Evolutionary conservation across 2,329 filamentous ascomycete species (phyloP), one percentile per base, ranked within the genome.

Genomic region (Trichoderma arundinaceum): DNA sequence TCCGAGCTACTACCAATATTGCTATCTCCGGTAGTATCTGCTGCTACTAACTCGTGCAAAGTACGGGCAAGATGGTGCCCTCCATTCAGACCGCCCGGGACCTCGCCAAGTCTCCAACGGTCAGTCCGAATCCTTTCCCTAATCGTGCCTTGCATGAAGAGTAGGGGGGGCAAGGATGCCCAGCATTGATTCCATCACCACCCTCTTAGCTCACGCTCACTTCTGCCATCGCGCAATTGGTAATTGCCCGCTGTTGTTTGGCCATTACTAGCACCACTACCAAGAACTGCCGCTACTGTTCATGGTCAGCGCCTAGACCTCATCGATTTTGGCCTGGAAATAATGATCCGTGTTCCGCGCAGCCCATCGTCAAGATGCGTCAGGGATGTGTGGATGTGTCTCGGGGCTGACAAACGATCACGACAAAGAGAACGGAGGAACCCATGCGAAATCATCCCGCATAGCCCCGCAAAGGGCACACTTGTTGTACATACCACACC

Each of bases 391-490:
- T n/a, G 22, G 22, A 28, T 28, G 22, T 28, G 4, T 28, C 39
- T 7, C 39, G 43, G 43, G 54, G 39, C 44, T 58, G 44, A 22
- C 39, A 57, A 17, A 56, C 39, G 9, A 56, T 43, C 38, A 17
- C 53, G 41, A 32, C 38, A 32, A 38, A 32, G 15, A 57, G 15
- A 32, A 44, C 15, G 22, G 53, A 28, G 22, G 19, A 43, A n/a
- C 22, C 53, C 22, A 48, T 44, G 41, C 10, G 32, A 33, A 48
- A 38, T 22, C 32, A 32, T 35, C 56, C 41, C 44, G 56, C 44
- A 8, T 43, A 59, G 56, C 56, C 44, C 44, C 44, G 44, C 56
- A 59, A 28, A 59, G 43, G 32, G 8, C 56, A 58, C 22, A 15
- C 8, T 15, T 57, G 39, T 52, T 28, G 22, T 52, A 15, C 38